phyloP scores from a whole-genome alignment of 164 flowering plant species.

The Chimonanthus praecox region DNA sequence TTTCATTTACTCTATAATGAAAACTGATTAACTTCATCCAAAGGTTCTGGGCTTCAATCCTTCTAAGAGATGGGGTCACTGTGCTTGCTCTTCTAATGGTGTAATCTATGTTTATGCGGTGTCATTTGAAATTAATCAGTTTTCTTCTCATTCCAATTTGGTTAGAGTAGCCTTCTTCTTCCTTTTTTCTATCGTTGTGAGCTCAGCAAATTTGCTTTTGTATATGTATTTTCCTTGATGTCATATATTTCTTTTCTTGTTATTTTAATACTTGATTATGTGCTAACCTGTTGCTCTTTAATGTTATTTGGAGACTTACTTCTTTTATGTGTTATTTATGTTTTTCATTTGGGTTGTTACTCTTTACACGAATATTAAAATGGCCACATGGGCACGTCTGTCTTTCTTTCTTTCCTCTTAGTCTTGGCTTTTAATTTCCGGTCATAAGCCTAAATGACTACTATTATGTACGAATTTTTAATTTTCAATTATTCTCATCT shows the following conservation, averaged over 20 bases:
- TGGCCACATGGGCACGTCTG: no score
- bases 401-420: no score
- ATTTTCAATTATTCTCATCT: not conserved
- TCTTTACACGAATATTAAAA: no score
- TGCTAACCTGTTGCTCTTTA: no score
- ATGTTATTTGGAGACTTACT: no score
- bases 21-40: constrained; percentile 25
- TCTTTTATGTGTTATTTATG: no score
- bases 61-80: constrained; percentile 97
- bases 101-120: constrained; percentile 80
- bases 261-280: no score
- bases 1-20: no score
- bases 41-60: constrained; percentile 64
- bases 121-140: constrained; percentile 1
- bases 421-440: not conserved
- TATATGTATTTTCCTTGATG: not conserved
- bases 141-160: no score
- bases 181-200: not conserved
- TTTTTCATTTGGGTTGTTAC: no score
- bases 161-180: no score
- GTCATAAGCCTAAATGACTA: not conserved
- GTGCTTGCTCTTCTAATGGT: constrained; percentile 71
- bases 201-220: not conserved
- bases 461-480: not conserved
- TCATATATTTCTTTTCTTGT: not conserved